Conservation (phyloP, 2,329 filamentous ascomycete genomes). For the Cladosporium phlei region DNA sequence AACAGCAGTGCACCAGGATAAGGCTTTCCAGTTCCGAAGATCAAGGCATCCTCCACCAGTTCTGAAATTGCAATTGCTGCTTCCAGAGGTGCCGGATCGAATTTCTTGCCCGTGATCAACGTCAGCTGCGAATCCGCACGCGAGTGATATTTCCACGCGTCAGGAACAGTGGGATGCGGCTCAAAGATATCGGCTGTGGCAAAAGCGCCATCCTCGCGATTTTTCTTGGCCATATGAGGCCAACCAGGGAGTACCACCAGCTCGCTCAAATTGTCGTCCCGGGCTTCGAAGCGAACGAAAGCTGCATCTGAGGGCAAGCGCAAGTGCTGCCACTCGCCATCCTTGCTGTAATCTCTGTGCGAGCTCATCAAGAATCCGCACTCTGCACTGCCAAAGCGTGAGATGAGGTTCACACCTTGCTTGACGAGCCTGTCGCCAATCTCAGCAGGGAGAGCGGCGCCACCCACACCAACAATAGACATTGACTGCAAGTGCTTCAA, state of each 20-base stretch:
- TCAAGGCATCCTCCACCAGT: constrained; percentile 50
- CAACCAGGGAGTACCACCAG: constrained; percentile 53
- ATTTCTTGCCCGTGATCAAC: constrained; percentile 63
- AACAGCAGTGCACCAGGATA: constrained; percentile 57
- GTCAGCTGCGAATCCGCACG: constrained; percentile 59
- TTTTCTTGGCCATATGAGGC: constrained; percentile 57
- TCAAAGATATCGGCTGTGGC: constrained; percentile 61
- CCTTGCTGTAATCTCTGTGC: constrained; percentile 49
- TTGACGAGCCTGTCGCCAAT: constrained; percentile 52
- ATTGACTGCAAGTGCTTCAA: constrained; percentile 46
- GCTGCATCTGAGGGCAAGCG: constrained; percentile 35
- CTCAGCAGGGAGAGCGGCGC: constrained; percentile 51
- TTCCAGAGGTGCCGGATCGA: constrained; percentile 60
- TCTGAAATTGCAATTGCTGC: constrained; percentile 44
- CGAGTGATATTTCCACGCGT: constrained; percentile 60
- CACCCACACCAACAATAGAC: constrained; percentile 61
- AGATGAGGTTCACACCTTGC: constrained; percentile 53
- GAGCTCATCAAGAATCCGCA: constrained; percentile 63
- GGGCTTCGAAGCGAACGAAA: constrained; percentile 45
- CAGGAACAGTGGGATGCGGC: constrained; percentile 45
- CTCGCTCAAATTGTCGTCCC: constrained; percentile 44
- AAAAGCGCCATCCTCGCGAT: constrained; percentile 56
- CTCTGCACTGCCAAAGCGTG: constrained; percentile 61
- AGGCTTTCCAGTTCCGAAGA: constrained; percentile 57
- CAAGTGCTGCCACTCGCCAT: constrained; percentile 60